phyloP scores from a whole-genome alignment of 139 green algal genomes.

The Haematococcus lacustris region DNA sequence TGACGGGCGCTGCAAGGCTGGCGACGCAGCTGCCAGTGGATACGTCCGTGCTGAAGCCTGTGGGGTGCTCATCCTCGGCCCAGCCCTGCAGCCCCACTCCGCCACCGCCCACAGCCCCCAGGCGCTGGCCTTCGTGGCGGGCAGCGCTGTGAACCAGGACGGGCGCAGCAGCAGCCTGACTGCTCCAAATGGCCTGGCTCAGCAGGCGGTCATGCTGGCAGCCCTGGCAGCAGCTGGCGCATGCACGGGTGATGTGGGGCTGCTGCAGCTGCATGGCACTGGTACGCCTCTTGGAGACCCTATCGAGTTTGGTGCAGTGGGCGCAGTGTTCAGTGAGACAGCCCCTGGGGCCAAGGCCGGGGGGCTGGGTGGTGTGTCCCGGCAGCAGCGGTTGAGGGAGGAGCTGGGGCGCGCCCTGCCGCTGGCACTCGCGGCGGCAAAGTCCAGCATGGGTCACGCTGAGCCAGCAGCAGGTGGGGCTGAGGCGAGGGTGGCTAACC shows the following conservation, averaged over 20 bases:
- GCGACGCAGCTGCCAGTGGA: conserved; percentile 73
- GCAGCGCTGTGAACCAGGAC: conserved; percentile 68
- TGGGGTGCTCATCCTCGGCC: conserved; percentile 30
- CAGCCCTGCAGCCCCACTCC: neutral
- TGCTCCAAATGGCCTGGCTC: conserved; percentile 76
- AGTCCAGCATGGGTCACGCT: conserved; percentile 62
- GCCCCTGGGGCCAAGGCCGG: too few species aligned
- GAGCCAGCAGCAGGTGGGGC: conserved; percentile 72
- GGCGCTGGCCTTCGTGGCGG: conserved; percentile 27
- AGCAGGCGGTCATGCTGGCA: conserved; percentile 62
- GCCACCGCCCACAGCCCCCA: neutral
- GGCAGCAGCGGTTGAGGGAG: too few species aligned
- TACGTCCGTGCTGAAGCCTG: conserved; percentile 30
- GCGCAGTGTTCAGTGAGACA: too few species aligned
- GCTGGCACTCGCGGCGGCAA: conserved; percentile 46
- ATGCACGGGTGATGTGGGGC: conserved; percentile 3
- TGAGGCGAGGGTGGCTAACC: too few species aligned
- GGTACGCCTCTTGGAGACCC: conserved; percentile 49
- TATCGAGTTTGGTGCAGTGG: conserved; percentile 51
- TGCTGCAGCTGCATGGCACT: conserved; percentile 70
- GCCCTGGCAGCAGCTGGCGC: conserved; percentile 30
- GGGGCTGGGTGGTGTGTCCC: too few species aligned
- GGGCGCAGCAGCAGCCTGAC: conserved; percentile 79
- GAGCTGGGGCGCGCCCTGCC: too few species aligned
- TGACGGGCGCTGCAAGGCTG: conserved; percentile 79